Base-by-base conservation (phyloP, 805 yeast genomes). In the Hyphopichia homilentoma region DNA sequence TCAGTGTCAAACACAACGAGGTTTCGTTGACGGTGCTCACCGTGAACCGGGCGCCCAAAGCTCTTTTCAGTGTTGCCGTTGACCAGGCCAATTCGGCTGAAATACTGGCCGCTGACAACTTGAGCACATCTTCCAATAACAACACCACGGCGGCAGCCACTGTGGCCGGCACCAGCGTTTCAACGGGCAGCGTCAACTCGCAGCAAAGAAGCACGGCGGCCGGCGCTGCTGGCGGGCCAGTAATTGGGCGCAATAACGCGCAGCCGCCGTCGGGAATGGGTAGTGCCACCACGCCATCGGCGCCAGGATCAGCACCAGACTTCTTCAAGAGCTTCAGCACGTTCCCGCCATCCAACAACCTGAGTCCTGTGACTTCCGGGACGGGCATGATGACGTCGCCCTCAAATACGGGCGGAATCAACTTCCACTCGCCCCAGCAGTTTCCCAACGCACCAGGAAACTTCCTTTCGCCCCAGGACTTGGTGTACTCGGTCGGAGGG, bases 11-110 rank as follows among this genome's bases (percentile, higher is more conserved):
- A 35, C 73, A 73, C 27, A 65, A 66, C 36, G 72, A 67, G 16
- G 57, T 84, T 12, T 77, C 81, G 4, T 57, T 84, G 44, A 75
- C 84, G 18, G 88, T 84, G 8, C 69, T 83, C 6, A 76, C 89
- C 7, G 86, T 81, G 1, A 81, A 76, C 46, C 63, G 74, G 21
- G 68, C 71, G 27, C 76, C 85, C 0, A 78, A 77, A 34, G 36
- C 69, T 16, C 48, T 52, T 33, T 61, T 55, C 30, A 54, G 47
- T 25, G 61, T 45, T 33, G 38, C 34, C 11, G 7, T 20, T 8
- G 9, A 7, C 7, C 11, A 20, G 7, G 7, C 22, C 9, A 20
- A 20, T 20, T n/a, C n/a, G n/a, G n/a, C n/a, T n/a, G n/a, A n/a
- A n/a, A n/a, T n/a, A n/a, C n/a, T n/a, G n/a, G n/a, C n/a, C n/a